A percentile compares a stretch with the other conserved stretches of the same genome.
These are phyloP conservation scores for Macadamia tetraphylla DNA, from an alignment of 164 flowering plant genomes.

Conservation along the genomic window DNA sequence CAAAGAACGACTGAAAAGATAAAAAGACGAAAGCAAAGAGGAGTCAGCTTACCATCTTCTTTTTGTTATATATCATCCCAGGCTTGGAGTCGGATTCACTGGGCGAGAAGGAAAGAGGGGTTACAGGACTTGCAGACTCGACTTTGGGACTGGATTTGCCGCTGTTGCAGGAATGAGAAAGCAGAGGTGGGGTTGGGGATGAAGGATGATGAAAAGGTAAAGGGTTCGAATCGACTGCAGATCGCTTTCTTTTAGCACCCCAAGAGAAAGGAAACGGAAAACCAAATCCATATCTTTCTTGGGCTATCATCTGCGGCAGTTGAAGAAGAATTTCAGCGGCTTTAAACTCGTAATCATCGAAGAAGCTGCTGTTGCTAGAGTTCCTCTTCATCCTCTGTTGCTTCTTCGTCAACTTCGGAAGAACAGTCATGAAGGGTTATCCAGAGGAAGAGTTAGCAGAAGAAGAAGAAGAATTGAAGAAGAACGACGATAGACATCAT, in stretches of 20 bases:
- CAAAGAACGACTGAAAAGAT: too few relatives aligned
- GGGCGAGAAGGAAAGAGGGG: slow-evolving; percentile 44
- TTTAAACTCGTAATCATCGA: slow-evolving; percentile 9
- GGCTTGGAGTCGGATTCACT: slow-evolving; percentile 40
- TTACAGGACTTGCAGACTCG: slow-evolving; percentile 35
- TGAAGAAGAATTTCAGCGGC: slow-evolving; percentile 18
- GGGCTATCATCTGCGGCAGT: slow-evolving; percentile 13
- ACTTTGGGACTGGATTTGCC: slow-evolving; percentile 6
- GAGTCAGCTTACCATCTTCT: slow-evolving; percentile 23
- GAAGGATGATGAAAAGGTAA: not conserved
- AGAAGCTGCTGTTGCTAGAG: not conserved
- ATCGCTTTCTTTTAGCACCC: slow-evolving; percentile 41
- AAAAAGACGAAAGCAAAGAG: too few relatives aligned
- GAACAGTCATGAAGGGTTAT: not conserved
- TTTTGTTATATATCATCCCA: slow-evolving; percentile 15
- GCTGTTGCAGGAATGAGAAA: not conserved
- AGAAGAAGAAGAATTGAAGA: not conserved
- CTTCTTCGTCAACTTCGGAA: too few relatives aligned
- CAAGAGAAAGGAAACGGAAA: slow-evolving; percentile 16
- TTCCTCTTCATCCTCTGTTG: not conserved
- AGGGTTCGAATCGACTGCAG: slow-evolving; percentile 12
- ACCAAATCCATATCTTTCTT: not conserved
- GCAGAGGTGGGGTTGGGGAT: not conserved
- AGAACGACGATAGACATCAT: not conserved
- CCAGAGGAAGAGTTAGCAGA: not conserved